Base-by-base conservation (phyloP, 1,139 yeast species). In the Yarrowia galli region DNA sequence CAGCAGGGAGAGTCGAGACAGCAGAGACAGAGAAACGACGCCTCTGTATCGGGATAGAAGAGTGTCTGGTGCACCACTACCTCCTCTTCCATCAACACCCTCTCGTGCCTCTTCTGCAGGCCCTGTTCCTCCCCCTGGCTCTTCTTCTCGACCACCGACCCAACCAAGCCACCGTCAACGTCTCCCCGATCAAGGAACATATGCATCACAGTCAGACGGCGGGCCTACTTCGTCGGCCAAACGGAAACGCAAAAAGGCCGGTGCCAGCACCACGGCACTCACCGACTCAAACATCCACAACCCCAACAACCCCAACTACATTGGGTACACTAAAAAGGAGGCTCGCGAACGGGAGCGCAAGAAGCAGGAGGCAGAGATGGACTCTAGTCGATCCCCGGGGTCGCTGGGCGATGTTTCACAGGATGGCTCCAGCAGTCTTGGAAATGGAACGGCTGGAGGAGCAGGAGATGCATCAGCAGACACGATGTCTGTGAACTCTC, bases 231-330 rank as follows among this genome's bases (percentile, higher is more conserved):
- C 60, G 2, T 10, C 60, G 15, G 36, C 46, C 9, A 54, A 40
- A 18, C 46, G 61, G 13, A 54, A 54, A 8, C 46, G 61, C 36
- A 54, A 54, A 10, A 56, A 42, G 38, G 48, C 63, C 3, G 20
- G 46, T 6, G 38, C 49, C 3, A 18, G 25, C 12, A 8, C n/a
- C 12, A 18, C 48, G 15, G 63, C 63, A 1, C 63, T 56, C n/a
- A 28, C 64, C 7, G 51, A 58, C 40, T 58, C 64, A 15, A 58
- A 58, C 42, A 58, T 58, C 15, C 64, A 58, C 51, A 58, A 58
- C 51, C 64, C 64, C 51, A 58, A 58, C 42, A 58, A 58, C 64
- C 64, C 64, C 51, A 58, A 58, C 32, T 58, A 43, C 32, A 58
- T 58, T 10, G 64, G 64, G 10, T 58, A 58, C 32, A 58, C 64